phyloP scores from a whole-genome alignment of 1,284 basidiomycete genomes.

The Austroboletus sp. region DNA sequence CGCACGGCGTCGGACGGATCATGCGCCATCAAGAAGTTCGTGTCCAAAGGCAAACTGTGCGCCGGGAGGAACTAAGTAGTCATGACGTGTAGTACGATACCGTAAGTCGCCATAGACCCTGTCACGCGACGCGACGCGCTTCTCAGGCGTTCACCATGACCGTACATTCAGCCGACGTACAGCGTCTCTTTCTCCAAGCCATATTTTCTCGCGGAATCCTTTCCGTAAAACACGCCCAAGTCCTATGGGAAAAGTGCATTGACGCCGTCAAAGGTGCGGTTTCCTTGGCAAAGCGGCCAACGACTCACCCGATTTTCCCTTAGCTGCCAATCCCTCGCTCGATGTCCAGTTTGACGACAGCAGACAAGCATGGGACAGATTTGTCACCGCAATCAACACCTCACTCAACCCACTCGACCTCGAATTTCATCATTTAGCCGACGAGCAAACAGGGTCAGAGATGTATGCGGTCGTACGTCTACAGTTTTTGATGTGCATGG shows the following conservation, averaged over 20 bases:
- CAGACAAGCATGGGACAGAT: slow-evolving; percentile 51
- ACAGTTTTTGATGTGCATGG: neutral
- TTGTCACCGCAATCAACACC: slow-evolving; percentile 53
- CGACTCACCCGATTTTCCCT: slow-evolving; percentile 8
- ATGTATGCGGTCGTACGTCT: slow-evolving; percentile 60
- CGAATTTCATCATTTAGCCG: slow-evolving; percentile 56
- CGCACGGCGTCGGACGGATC: too few species aligned
- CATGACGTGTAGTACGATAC: too few species aligned
- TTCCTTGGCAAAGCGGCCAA: neutral
- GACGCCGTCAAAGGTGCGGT: slow-evolving; percentile 53
- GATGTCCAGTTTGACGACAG: slow-evolving; percentile 40
- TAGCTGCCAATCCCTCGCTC: slow-evolving; percentile 49
- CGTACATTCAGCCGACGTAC: slow-evolving; percentile 53
- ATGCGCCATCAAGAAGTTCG: too few species aligned
- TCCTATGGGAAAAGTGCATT: slow-evolving; percentile 61
- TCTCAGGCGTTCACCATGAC: slow-evolving; percentile 26
- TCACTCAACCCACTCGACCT: slow-evolving; percentile 63
- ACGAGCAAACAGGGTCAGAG: slow-evolving; percentile 58
- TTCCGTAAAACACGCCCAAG: slow-evolving; percentile 54
- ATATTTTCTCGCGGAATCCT: slow-evolving; percentile 63
- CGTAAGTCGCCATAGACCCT: too few species aligned
- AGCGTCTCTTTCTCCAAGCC: slow-evolving; percentile 70
- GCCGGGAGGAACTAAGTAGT: too few species aligned
- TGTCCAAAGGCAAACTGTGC: too few species aligned
- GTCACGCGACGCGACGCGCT: slow-evolving; percentile 9